Evolutionary conservation across 192 early-diverging fungal genomes (phyloP).

Genomic region (Umbelopsis sp.): DNA sequence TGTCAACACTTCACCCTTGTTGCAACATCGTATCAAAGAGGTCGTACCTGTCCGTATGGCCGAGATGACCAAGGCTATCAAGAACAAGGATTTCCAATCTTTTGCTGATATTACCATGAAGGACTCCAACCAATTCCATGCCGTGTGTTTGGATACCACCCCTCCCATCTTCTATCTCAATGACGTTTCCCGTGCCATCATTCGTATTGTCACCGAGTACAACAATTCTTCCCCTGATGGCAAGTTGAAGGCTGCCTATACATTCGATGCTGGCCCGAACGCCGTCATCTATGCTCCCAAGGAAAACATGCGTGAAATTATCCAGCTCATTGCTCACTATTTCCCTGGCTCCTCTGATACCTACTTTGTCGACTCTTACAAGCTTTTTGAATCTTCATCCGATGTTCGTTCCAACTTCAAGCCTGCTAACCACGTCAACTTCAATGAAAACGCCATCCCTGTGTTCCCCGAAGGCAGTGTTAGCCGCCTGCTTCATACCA

Average conservation of each 20-base stretch:
- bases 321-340: constrained; percentile 80
- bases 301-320: constrained; percentile 83
- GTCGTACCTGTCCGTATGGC: constrained; percentile 93
- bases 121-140: constrained; percentile 99
- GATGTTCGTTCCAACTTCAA: constrained; percentile 36
- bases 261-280: constrained; percentile 98
- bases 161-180: constrained; percentile 99
- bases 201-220: constrained; percentile 83
- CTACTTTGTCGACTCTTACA: constrained; percentile 63
- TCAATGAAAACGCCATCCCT: constrained; percentile 57
- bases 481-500: constrained; percentile 87
- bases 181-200: constrained; percentile 90
- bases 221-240: constrained; percentile 58
- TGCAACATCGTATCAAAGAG: constrained; percentile 78
- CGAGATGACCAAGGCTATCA: constrained; percentile 87
- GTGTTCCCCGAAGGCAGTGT: constrained; percentile 74
- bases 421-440: constrained; percentile 48
- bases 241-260: constrained; percentile 89
- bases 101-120: constrained; percentile 97
- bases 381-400: constrained; percentile 32
- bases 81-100: constrained; percentile 76
- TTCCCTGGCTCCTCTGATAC: constrained; percentile 68
- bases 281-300: constrained; percentile 91
- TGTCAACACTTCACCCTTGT: constrained; percentile 86
- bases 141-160: constrained; percentile 97